Base-by-base conservation (phyloP, 2,329 filamentous ascomycete genomes). In the Aspergillus neotritici region DNA sequence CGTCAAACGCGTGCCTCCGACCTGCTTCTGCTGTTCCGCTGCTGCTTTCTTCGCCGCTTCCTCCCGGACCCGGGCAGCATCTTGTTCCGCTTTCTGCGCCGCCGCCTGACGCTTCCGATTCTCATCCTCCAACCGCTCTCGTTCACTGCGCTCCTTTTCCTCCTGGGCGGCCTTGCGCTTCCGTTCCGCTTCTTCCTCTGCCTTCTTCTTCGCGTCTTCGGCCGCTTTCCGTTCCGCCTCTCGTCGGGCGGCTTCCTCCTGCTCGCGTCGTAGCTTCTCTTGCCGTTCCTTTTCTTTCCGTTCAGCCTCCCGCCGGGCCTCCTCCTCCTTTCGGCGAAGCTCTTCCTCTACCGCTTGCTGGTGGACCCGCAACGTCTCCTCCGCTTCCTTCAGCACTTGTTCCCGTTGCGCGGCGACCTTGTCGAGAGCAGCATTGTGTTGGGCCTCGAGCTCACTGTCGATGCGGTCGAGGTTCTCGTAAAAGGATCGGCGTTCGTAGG, bases 331-430 rank as follows among this genome's bases (percentile, higher is more conserved):
- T 4, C 57, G 59, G 11, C 51, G 57, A n/a, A 56, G 54, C 41
- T 70, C 64, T 43, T 66, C 58, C 54, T 67, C 60, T 47, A 68
- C 60, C 43, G 63, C 56, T 51, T 60, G 53, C 57, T 66, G 59
- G 45, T 78, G 64, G n/a, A 70, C 66, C 32, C 75, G 65, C n/a
- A 78, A 54, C 13, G 72, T 75, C 14, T 73, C 68, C 55, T 79
- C 72, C 3, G 79, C 79, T 38, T 74, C 71, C 40, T 72, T 66
- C 35, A 73, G 74, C 9, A 91, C 76, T 21, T 78, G 74, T 31
- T 85, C 78, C 61, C 89, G 86, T 56, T 84, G 78, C 11, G 73
- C 72, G 37, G 79, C 79, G 4, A 83, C 83, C 36, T 77, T 76
- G 35, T 77, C 78, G 12, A 91, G 75, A 11, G 84, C 83, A 53